Evolutionary conservation across 306 rosid species (phyloP), one percentile per base, ranked within the genome.

Genomic region (Ormosia emarginata): DNA sequence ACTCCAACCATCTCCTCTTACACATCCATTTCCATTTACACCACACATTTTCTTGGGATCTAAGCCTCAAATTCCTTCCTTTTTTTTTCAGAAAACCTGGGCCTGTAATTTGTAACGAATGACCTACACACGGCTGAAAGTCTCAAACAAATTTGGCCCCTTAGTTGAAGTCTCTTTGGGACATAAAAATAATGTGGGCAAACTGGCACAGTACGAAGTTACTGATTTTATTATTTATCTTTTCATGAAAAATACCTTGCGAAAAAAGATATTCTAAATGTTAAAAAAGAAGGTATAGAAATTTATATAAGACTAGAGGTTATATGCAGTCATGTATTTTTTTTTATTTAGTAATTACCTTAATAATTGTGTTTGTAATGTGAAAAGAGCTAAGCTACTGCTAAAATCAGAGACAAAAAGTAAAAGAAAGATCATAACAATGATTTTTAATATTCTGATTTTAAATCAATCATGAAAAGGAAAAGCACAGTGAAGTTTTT

Each of bases 381-480:
- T 67, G 11, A 49, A 11, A 58, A 33, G 46, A 58, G 49, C 57
- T 47, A 24, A 56, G 65, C 56, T 46, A 33, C 24, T 34, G 75
- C 34, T 15, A 17, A 61, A 58, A 29, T 18, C 37, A 55, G 52
- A 39, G 7, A 17, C 37, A 44, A 46, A 66, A 39, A 37, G 34
- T 15, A 56, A 74, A 75, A 74, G 30, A 78, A 68, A 53, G 70
- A 72, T 18, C 77, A 61, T 14, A 71, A 12, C 33, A 71, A 74
- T 47, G 75, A 41, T 46, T 62, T 56, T 67, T 34, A 50, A 56
- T 56, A 34, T 76, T 77, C 56, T 37, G 52, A 70, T 52, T 59
- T 50, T 24, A 57, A 67, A 58, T 71, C 15, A 59, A 36, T 13
- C 76, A 14, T 15, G 43, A 73, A 81, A 78, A 83, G 79, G 53